Percentiles rank a stretch among this genome's conserved stretches.
Conservation (phyloP, 805 yeast species). For the Candida khao-thaluensis region DNA sequence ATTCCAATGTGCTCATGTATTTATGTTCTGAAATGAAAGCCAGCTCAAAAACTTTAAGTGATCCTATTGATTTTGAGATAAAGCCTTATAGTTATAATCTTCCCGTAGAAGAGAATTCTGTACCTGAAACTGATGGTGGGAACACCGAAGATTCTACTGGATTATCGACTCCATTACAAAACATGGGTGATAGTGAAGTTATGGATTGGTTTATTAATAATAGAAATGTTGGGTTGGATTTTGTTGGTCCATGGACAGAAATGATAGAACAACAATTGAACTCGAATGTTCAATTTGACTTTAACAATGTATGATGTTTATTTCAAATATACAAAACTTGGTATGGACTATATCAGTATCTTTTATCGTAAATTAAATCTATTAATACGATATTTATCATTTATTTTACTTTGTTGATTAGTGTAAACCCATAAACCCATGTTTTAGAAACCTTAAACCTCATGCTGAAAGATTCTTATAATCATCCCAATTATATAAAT, state of each 20-base stretch:
- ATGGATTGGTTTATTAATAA: conserved; percentile 46
- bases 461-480: conserved; percentile 6
- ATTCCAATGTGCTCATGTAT: conserved; percentile 73
- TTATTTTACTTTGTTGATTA: too few relatives aligned
- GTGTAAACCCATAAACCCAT: too few relatives aligned
- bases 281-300: conserved; percentile 31
- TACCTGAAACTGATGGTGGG: neutral
- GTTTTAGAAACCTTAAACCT: too few relatives aligned
- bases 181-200: conserved; percentile 39
- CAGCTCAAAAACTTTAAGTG: conserved; percentile 28
- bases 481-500: conserved; percentile 29
- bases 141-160: conserved; percentile 3
- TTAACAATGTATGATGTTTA: conserved; percentile 19
- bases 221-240: conserved; percentile 40
- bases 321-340: neutral
- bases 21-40: conserved; percentile 72
- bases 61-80: conserved; percentile 9
- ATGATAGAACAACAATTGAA: conserved; percentile 68
- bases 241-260: conserved; percentile 76
- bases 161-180: conserved; percentile 19
- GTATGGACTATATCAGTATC: too few relatives aligned
- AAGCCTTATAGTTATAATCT: conserved; percentile 8
- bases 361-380: too few relatives aligned
- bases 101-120: neutral
- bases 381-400: too few relatives aligned